These are phyloP conservation scores for Funneliformis caledonium DNA, from an alignment of 371 early-diverging fungal genomes.

Conservation along the genomic window DNA sequence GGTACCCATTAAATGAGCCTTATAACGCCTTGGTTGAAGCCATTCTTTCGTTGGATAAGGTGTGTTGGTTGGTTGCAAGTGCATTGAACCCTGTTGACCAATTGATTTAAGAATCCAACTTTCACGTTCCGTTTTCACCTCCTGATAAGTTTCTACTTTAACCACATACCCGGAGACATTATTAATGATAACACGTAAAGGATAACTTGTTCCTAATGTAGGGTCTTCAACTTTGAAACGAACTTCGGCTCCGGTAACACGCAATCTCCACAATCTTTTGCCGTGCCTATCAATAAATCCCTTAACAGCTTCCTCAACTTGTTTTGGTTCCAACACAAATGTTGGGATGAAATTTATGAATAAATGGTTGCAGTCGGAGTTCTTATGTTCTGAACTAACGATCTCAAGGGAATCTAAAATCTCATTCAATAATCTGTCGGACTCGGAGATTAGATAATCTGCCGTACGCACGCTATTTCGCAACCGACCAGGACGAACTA, in stretches of 20 bases:
- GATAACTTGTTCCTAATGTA: slow-evolving; percentile 60
- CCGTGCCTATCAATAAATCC: slow-evolving; percentile 94
- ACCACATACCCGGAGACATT: slow-evolving; percentile 92
- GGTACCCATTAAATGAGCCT: no score
- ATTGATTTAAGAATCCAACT: no score
- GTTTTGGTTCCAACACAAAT: slow-evolving; percentile 85
- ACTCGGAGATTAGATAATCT: slow-evolving; percentile 93
- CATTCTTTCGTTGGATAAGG: no score
- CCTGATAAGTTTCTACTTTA: slow-evolving; percentile 91
- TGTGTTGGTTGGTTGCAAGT: no score
- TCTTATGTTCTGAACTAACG: slow-evolving; percentile 84
- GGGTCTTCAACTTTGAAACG: slow-evolving; percentile 86
- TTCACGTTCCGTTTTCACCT: slow-evolving; percentile 61
- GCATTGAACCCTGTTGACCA: not conserved
- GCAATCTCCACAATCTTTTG: slow-evolving; percentile 91
- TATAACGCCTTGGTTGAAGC: no score
- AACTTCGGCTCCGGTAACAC: slow-evolving; percentile 94
- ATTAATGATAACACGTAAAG: slow-evolving; percentile 90
- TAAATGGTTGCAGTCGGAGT: slow-evolving; percentile 97
- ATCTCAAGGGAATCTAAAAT: slow-evolving; percentile 95
- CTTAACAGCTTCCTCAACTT: slow-evolving; percentile 85
- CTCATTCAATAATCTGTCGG: slow-evolving; percentile 89
- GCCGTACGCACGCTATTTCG: slow-evolving; percentile 82
- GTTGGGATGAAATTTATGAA: slow-evolving; percentile 97
- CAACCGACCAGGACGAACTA: slow-evolving; percentile 91